phyloP scores from a whole-genome alignment of 345 rosid species.

The Eucalyptus pumila region DNA sequence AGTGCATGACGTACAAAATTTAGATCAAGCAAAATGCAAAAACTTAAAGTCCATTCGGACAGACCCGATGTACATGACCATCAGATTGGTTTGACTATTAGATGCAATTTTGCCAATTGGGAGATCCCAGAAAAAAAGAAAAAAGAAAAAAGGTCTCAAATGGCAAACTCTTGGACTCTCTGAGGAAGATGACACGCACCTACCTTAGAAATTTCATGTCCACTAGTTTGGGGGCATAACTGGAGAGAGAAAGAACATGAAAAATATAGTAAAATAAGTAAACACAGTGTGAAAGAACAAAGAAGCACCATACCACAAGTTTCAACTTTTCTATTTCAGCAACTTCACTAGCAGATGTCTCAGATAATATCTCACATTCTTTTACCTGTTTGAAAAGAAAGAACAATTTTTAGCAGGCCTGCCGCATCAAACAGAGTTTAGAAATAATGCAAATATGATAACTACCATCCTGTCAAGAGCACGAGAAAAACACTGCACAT shows the following conservation, averaged over 20 bases:
- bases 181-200: not conserved
- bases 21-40: not conserved
- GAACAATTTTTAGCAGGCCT: not conserved
- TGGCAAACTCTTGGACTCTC: not conserved
- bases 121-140: not conserved
- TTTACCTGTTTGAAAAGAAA: constrained; percentile 39
- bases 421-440: not conserved
- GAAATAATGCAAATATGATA: not conserved
- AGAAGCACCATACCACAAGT: constrained; percentile 45
- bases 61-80: not conserved
- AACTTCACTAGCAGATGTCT: constrained; percentile 44
- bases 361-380: constrained; percentile 46
- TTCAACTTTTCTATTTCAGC: constrained; percentile 52
- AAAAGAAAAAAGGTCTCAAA: not conserved
- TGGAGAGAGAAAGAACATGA: not conserved
- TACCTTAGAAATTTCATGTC: not conserved
- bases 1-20: not conserved
- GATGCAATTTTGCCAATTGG: not conserved
- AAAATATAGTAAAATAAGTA: not conserved
- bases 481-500: constrained; percentile 59
- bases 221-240: not conserved
- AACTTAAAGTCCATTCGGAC: not conserved
- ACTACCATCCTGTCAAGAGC: constrained; percentile 72
- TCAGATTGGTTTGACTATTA: not conserved
- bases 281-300: not conserved